Evolutionary conservation across 2,329 filamentous ascomycete species (phyloP), one percentile per base, ranked within the genome.

Genomic region (Albifimbria verrucaria): DNA sequence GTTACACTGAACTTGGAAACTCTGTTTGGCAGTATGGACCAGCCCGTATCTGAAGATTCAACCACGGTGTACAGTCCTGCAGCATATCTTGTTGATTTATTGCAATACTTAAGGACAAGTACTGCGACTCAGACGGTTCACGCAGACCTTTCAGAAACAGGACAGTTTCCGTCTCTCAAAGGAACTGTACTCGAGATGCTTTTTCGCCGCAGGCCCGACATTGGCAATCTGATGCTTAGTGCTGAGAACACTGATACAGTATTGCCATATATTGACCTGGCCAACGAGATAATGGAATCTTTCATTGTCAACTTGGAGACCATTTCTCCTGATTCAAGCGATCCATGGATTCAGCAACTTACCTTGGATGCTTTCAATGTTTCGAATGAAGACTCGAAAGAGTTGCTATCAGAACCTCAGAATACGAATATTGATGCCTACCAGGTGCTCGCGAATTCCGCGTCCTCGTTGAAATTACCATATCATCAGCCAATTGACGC

Each of bases 221-320:
- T 54, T 11, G 26, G 15, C 6, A 20, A 48, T 4, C 12, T 54
- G 17, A 43, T 51, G 21, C 23, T 54, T 20, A 23, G 48, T 6
- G 32, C 24, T 12, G 52, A 18, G 12, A 54, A 54, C 25, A 48
- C 42, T 20, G 50, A 48, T 7, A 48, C 44, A 2, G 22, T 48
- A 4, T 7, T 54, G 2, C 42, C 42, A 4, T 54, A 54, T 21
- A 48, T 51, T 18, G 52, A 54, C 20, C 23, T 54, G 7, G 52
- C 48, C 21, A 54, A 51, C 21, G 52, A 54, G 43, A 44, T 51
- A 6, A 50, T 54, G 48, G 52, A 54, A 36, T 41, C 24, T 44
- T 50, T 50, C 42, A 23, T 53, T n/a, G 39, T 50, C 11, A 25
- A 53, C 21, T n/a, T 49, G 21, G 17, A 49, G n/a, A 20, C 48